Base-by-base conservation (phyloP, 2,329 filamentous ascomycete genomes). In the Pestalotiopsis sp. region DNA sequence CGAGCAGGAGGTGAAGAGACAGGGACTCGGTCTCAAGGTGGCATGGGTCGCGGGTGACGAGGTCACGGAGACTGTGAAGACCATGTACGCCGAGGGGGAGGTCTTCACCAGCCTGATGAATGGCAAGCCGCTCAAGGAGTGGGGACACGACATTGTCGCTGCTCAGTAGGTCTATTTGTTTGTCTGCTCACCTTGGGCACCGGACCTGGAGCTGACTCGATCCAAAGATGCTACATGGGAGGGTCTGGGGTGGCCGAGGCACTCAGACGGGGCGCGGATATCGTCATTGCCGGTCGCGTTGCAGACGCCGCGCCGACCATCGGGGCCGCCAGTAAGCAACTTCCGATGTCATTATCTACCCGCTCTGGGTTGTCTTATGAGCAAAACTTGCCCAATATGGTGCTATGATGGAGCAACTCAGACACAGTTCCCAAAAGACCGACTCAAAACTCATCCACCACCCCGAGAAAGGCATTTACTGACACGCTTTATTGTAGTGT, bases 261-360 rank as follows among this genome's bases (percentile, higher is more conserved):
- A 7, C 72, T 82, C 17, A 67, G 71, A 27, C 68, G 70, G 23
- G 80, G 80, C 1, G 79, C 78, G 17, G 77, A 81, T 69, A 80
- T 82, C 38, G 75, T 82, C 41, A 77, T 82, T 36, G 80, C 79
- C 67, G 80, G 80, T 11, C 77, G 80, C 39, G 80, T 81, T 1
- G 76, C 79, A 0, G 80, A 82, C 70, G 81, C 81, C 1, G 78
- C 77, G 14, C 82, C 81, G 0, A 83, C 85, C 1, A 84, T 86
- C 38, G 84, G 85, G 14, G 27, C 20, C 23, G 45, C 64, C 14
- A 41, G 23, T 23, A 23, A 23, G 23, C 23, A 23, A 23, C 23
- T 23, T 23, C 23, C 23, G 23, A 23, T 23, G 23, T 23, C 23
- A 23, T 23, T 23, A 23, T 23, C 23, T 23, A 23, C 23, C 23